phyloP scores from a whole-genome alignment of 2,329 filamentous ascomycete species.

The Verruconis gallopava region DNA sequence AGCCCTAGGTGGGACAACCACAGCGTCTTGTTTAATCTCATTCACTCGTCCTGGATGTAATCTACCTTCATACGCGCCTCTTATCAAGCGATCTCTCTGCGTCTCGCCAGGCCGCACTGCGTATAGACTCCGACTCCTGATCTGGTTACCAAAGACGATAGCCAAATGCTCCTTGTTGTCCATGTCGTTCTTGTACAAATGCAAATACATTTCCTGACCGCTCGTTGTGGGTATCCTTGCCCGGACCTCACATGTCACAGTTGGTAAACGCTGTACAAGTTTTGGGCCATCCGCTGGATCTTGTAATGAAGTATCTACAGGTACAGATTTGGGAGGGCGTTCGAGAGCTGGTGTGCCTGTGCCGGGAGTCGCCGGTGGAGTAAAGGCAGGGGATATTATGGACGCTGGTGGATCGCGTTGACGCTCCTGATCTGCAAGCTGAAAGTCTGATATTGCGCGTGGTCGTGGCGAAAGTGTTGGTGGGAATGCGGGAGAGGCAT shows the following conservation, averaged over 20 bases:
- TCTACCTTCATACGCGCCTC: conserved; percentile 82
- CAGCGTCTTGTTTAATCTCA: conserved; percentile 45
- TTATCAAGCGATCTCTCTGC: conserved; percentile 81
- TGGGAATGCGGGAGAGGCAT: conserved; percentile 38
- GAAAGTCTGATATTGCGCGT: conserved; percentile 23
- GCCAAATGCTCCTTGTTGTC: conserved; percentile 95
- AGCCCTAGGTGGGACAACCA: neutral
- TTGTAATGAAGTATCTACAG: conserved; percentile 26
- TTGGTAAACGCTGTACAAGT: conserved; percentile 53
- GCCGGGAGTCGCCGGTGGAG: conserved; percentile 20
- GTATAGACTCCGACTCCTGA: conserved; percentile 60
- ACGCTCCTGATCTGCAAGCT: conserved; percentile 19
- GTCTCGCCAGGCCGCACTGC: conserved; percentile 62
- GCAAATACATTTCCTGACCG: conserved; percentile 92
- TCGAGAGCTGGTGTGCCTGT: conserved; percentile 21
- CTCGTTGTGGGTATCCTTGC: conserved; percentile 87
- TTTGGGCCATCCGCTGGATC: conserved; percentile 39
- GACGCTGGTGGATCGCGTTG: conserved; percentile 23
- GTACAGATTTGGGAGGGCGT: conserved; percentile 27
- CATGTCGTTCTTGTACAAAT: conserved; percentile 83
- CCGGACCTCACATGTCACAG: conserved; percentile 87
- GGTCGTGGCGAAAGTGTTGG: conserved; percentile 34
- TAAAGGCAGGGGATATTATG: conserved; percentile 35
- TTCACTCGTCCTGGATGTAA: conserved; percentile 74
- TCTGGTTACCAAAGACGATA: conserved; percentile 85